A percentile compares a stretch with the other conserved stretches of the same genome.
Evolutionary conservation across 2,329 filamentous ascomycete species (phyloP).

Genomic region (Venturia asperata): DNA sequence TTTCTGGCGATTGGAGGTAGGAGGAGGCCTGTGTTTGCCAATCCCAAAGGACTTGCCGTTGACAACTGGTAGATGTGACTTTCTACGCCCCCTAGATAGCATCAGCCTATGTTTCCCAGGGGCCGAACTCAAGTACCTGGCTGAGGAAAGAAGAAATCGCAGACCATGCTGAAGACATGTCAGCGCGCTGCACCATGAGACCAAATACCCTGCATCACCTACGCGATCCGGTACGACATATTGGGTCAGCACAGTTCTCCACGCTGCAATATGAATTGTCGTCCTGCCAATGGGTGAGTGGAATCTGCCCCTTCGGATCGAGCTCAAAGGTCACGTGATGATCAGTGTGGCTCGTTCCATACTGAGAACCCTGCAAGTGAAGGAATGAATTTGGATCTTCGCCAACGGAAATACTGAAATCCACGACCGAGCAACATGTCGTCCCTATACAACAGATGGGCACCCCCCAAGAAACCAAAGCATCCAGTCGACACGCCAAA

Average conservation of each 20-base stretch:
- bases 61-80: constrained; percentile 98
- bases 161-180: constrained; percentile 64
- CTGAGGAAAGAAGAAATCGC: constrained; percentile 99
- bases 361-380: not conserved
- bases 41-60: constrained; percentile 44
- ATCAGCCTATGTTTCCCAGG: constrained; percentile 21
- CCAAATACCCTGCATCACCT: constrained; percentile 27
- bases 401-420: no score
- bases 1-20: constrained; percentile 21
- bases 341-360: not conserved
- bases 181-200: constrained; percentile 20
- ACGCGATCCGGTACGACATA: constrained; percentile 68
- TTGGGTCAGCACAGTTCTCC: constrained; percentile 20
- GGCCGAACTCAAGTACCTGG: constrained; percentile 48
- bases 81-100: constrained; percentile 66
- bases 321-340: no score
- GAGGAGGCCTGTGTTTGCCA: constrained; percentile 7
- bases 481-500: constrained; percentile 18
- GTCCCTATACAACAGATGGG: constrained; percentile 37
- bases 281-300: not conserved
- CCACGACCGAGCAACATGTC: not conserved
- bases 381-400: no score
- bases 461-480: constrained; percentile 32
- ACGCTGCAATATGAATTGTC: not conserved
- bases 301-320: no score